These are phyloP conservation scores for Solanum rostratum DNA, from an alignment of 257 asterid species.

Conservation along the genomic window DNA sequence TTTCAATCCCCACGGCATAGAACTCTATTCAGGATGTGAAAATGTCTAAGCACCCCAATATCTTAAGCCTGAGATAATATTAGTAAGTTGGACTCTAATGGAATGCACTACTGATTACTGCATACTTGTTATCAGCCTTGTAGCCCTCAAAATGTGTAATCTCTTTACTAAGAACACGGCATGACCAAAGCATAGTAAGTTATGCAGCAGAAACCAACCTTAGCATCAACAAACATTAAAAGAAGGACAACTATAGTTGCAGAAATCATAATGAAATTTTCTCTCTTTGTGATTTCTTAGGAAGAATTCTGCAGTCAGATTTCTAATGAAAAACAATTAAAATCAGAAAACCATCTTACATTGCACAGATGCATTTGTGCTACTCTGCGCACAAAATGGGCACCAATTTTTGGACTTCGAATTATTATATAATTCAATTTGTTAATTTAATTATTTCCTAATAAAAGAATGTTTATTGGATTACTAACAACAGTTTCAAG, in stretches of 20 bases:
- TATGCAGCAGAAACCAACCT: not conserved
- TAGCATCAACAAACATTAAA: not conserved
- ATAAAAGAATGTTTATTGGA: not conserved
- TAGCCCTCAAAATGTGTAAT: not conserved
- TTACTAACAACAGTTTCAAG: not conserved
- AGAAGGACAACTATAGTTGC: not conserved
- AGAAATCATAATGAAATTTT: not conserved
- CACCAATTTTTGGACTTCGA: not conserved
- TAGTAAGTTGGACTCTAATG: not conserved
- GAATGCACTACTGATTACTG: not conserved
- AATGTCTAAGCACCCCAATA: not conserved
- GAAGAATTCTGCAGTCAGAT: not conserved
- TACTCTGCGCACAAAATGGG: not conserved
- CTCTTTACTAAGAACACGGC: not conserved
- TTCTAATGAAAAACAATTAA: not conserved
- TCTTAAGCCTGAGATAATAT: not conserved
- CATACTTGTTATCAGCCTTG: not conserved
- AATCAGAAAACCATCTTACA: not conserved
- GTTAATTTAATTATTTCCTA: not conserved
- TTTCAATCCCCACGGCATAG: not conserved
- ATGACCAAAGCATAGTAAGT: not conserved
- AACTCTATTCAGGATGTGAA: not conserved
- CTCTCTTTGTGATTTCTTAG: not conserved
- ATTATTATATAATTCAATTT: not conserved
- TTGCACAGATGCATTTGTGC: not conserved